A percentile compares a stretch with the other conserved stretches of the same genome.
Evolutionary conservation across 345 rosid genomes (phyloP).

Genomic region (Sonneratia alba): DNA sequence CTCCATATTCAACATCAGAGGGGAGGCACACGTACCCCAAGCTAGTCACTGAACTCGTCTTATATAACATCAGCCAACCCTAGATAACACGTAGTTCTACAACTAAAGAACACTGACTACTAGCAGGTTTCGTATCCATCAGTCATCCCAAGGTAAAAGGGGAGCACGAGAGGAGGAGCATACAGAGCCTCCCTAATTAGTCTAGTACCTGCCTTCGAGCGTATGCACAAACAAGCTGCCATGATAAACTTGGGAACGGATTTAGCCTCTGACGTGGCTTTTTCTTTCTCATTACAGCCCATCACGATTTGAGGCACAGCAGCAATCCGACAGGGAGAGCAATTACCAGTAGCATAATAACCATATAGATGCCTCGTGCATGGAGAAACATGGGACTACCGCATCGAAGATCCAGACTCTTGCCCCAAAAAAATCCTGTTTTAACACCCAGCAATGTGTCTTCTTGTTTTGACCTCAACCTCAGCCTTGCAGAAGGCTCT

Average conservation of each 20-base stretch:
- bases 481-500: constrained; percentile 17
- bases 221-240: background rate
- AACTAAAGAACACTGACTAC: background rate
- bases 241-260: background rate
- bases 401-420: background rate
- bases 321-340: background rate
- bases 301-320: background rate
- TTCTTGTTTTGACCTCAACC: constrained; percentile 22
- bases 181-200: background rate
- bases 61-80: background rate
- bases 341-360: background rate
- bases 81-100: background rate
- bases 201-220: background rate
- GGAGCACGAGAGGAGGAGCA: background rate
- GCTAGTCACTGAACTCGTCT: background rate
- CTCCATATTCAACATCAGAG: background rate
- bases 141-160: background rate
- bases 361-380: background rate
- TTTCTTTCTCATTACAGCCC: background rate
- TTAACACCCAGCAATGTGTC: constrained; percentile 6
- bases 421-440: background rate
- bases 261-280: background rate
- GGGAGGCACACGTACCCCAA: background rate
- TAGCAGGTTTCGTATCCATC: background rate
- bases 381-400: background rate